A percentile compares a stretch with the other conserved stretches of the same genome.
These are phyloP conservation scores for Emydomyces testavorans DNA, from an alignment of 2,329 filamentous ascomycete species.

Conservation along the genomic window DNA sequence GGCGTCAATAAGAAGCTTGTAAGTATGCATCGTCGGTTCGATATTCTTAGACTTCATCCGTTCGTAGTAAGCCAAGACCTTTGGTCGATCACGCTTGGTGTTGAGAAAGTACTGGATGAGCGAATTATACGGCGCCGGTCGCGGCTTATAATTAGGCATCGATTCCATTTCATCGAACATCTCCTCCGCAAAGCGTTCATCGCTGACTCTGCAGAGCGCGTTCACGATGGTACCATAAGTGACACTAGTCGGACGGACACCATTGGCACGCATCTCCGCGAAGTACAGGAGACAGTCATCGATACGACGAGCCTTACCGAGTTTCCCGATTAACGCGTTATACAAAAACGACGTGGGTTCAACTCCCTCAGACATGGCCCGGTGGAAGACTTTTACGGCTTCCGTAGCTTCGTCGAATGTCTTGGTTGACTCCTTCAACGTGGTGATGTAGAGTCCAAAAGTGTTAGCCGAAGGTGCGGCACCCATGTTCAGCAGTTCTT, in stretches of 20 bases:
- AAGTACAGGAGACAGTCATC: constrained; percentile 98
- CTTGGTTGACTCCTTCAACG: constrained; percentile 90
- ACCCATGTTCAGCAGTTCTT: constrained; percentile 82
- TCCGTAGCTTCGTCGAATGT: constrained; percentile 96
- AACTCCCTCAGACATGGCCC: constrained; percentile 84
- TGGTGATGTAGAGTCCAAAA: constrained; percentile 98
- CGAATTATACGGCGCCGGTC: constrained; percentile 94
- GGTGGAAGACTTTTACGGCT: constrained; percentile 93
- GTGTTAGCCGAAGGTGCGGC: constrained; percentile 91
- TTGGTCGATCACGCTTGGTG: constrained; percentile 88
- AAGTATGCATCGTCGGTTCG: constrained; percentile 85
- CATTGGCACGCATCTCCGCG: constrained; percentile 85
- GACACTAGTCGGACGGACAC: constrained; percentile 90
- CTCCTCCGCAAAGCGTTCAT: constrained; percentile 95
- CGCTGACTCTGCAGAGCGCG: constrained; percentile 88
- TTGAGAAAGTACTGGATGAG: constrained; percentile 99
- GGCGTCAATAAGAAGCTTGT: constrained; percentile 92
- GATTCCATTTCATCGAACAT: constrained; percentile 98
- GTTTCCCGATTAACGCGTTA: constrained; percentile 95
- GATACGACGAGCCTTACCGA: constrained; percentile 93
- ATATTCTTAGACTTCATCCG: constrained; percentile 84
- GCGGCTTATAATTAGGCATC: constrained; percentile 97
- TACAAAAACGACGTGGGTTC: constrained; percentile 95
- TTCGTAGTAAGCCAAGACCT: constrained; percentile 89
- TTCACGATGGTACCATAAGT: constrained; percentile 98